These are phyloP conservation scores for Penicillium canescens DNA, from an alignment of 495 filamentous ascomycete genomes.

Conservation along the genomic window DNA sequence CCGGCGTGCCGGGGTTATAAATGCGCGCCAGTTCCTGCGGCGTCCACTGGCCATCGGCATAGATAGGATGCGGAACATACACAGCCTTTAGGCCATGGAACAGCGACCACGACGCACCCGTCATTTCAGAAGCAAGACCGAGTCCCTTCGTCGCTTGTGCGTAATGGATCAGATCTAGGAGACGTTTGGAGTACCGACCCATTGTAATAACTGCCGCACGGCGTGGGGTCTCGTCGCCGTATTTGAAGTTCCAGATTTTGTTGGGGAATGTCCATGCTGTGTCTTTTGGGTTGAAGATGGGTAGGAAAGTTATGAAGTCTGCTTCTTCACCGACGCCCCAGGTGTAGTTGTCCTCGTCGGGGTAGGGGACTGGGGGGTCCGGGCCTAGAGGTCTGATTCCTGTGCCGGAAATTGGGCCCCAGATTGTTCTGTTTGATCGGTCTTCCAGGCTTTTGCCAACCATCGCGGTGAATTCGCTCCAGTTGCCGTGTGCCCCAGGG, in stretches of 20 bases:
- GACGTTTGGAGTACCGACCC: conserved; percentile 58
- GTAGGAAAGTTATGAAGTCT: conserved; percentile 69
- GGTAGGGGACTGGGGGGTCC: conserved; percentile 50
- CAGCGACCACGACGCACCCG: conserved; percentile 61
- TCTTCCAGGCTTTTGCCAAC: conserved; percentile 46
- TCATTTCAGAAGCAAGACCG: conserved; percentile 70
- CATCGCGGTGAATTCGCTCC: conserved; percentile 52
- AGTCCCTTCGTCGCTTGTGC: conserved; percentile 40
- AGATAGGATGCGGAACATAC: conserved; percentile 60
- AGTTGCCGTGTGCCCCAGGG: conserved; percentile 60
- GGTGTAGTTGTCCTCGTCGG: conserved; percentile 60
- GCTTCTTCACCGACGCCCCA: conserved; percentile 80
- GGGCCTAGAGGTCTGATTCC: conserved; percentile 60
- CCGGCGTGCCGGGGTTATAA: conserved; percentile 23
- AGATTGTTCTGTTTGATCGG: conserved; percentile 43
- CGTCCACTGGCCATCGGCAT: conserved; percentile 49
- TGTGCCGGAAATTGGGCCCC: conserved; percentile 51
- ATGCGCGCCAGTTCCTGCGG: conserved; percentile 21
- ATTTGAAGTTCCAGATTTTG: conserved; percentile 36
- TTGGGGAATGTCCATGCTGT: conserved; percentile 64
- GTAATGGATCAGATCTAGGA: conserved; percentile 35
- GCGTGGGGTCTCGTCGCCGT: conserved; percentile 52
- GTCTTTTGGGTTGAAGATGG: conserved; percentile 66
- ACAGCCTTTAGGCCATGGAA: conserved; percentile 67
- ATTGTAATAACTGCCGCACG: conserved; percentile 68